Evolutionary conservation across 306 rosid species (phyloP), one percentile per base, ranked within the genome.

Genomic region (Pyrus betulifolia): DNA sequence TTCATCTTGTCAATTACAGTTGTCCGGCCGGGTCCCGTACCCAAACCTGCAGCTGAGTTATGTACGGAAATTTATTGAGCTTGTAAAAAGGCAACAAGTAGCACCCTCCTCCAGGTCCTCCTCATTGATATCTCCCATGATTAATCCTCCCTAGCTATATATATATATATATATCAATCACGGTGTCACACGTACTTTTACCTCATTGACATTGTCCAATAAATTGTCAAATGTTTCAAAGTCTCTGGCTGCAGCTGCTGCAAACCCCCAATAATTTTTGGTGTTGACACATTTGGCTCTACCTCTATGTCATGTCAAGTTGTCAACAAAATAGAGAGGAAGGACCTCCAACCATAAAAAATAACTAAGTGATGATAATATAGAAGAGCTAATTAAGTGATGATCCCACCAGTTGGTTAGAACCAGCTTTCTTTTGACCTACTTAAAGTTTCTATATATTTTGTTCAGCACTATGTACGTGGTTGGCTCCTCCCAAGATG

Each of bases 401-500:
- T 27, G 40, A 27, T 27, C 71, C 71, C 70, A 64, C 71, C 18
- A 64, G 63, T 46, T 75, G 40, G 64, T 8, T 72, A 31, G 21
- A 64, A 7, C 67, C 8, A 10, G 52, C 31, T 59, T 11, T 11
- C 70, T 46, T 75, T 75, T 63, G 71, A 75, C 63, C 76, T 38
- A 22, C 58, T 40, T 59, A 57, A 55, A 72, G 52, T 72, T 52
- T 1, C 46, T 33, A 18, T 23, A 33, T 44, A 44, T 51, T 31
- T 18, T 52, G 49, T 72, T 23, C 3, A 30, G 61, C 76, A 17
- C 14, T 12, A 12, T 4, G 13, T 30, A 35, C 52, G 31, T 19
- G 9, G 67, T 67, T 67, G 40, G 66, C 42, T 54, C 65, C 17
- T 69, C 57, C 79, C 22, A 67, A 51, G 74, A 55, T 76, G 74